Conservation (phyloP, 2,329 filamentous ascomycete species). For the Myriosclerotinia curreyana region DNA sequence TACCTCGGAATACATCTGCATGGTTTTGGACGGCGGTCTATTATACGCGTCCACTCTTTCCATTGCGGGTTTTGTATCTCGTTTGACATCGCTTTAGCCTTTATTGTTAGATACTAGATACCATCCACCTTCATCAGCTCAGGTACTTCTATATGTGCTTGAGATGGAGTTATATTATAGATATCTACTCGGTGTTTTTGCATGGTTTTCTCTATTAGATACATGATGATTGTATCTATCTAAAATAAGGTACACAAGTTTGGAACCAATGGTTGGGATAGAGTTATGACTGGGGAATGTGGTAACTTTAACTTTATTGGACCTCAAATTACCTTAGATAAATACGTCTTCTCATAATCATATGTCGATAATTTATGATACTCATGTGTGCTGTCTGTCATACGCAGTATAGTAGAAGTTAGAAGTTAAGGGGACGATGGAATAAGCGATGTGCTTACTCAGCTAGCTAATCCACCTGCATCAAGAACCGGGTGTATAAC, state of each 20-base stretch:
- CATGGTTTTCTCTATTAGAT: neutral
- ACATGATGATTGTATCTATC: neutral
- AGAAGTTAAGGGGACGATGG: neutral
- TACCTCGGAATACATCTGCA: neutral
- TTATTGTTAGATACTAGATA: neutral
- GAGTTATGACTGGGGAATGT: neutral
- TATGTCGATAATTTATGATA: neutral
- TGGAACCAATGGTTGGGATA: neutral
- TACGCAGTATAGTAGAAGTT: no score
- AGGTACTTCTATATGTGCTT: no score
- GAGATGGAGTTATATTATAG: neutral
- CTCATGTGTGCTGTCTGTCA: neutral
- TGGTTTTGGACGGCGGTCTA: slow-evolving; percentile 2
- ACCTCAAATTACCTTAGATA: neutral
- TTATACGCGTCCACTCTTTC: neutral
- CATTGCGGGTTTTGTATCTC: neutral
- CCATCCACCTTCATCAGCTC: neutral
- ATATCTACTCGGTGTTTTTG: neutral
- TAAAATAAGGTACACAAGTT: neutral
- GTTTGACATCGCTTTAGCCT: neutral
- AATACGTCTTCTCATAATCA: neutral
- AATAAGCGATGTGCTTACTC: neutral
- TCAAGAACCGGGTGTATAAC: no score
- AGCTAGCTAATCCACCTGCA: neutral
- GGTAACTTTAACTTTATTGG: neutral